Conservation (phyloP, 805 yeast species). For the Cyberlindnera americana region DNA sequence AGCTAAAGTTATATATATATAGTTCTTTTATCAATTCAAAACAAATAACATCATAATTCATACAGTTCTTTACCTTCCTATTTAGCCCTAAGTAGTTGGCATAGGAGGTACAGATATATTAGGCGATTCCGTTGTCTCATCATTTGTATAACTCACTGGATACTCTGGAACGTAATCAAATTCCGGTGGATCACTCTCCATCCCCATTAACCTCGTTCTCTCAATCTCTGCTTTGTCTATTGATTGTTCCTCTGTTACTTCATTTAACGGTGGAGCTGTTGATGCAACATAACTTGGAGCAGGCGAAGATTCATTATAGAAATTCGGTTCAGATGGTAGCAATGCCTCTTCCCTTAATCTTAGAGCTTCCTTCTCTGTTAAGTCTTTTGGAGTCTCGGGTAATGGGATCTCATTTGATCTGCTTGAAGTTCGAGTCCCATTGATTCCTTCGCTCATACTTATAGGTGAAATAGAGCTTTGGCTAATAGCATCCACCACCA, state of each 20-base stretch:
- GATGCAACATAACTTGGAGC: conserved; percentile 22
- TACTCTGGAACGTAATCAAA: conserved; percentile 29
- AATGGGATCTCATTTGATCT: no score
- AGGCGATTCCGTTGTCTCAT: conserved; percentile 1
- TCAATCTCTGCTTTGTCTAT: conserved; percentile 43
- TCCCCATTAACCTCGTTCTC: conserved; percentile 31
- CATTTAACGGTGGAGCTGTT: no score
- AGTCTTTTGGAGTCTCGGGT: no score
- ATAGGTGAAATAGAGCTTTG: conserved; percentile 27
- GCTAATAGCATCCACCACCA: conserved; percentile 19
- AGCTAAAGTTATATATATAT: no score
- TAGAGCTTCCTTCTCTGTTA: conserved; percentile 58
- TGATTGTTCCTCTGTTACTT: no score
- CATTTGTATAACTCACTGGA: conserved; percentile 7
- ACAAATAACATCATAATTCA: neutral
- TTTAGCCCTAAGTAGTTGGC: conserved; percentile 1
- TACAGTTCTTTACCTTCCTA: neutral
- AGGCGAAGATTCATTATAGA: conserved; percentile 9
- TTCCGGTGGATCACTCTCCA: conserved; percentile 42
- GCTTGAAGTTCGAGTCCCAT: no score
- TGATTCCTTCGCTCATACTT: conserved; percentile 18
- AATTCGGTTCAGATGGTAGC: conserved; percentile 55
- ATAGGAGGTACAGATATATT: neutral
- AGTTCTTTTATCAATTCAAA: neutral
- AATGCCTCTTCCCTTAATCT: conserved; percentile 53